Evolutionary conservation across 768 basidiomycete genomes (phyloP), one percentile per base, ranked within the genome.

Genomic region (Sporobolomyces roseus): DNA sequence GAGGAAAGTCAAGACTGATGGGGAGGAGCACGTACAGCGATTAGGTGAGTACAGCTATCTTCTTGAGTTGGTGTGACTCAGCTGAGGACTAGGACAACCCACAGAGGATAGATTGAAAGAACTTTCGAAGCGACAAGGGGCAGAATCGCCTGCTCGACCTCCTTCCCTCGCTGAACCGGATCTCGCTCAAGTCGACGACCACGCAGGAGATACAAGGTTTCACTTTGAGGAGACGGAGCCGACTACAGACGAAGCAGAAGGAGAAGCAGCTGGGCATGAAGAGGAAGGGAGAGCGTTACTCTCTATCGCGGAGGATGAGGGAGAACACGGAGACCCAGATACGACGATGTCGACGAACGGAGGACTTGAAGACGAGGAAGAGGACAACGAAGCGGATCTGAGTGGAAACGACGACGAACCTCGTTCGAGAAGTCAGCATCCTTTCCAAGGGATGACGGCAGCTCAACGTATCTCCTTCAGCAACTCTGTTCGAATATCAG

Each of bases 401-500:
- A 51, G 38, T 48, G 61, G 21, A 1, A 55, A 46, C 27, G 55
- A 38, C n/a, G 52, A 54, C 45, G 65, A 51, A 1, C 16, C 0
- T n/a, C 43, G 49, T 46, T 41, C 13, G 1, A 3, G 3, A 2
- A 49, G 29, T 33, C n/a, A 6, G 3, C 52, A 36, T 54, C 33
- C 52, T 35, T 45, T 45, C 56, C n/a, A 45, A 23, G 38, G 10
- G 1, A 25, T 58, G 56, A 58, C 56, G 7, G 41, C 56, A 2
- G 56, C 56, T n/a, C 61, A 58, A n/a, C 62, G 68, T 12, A 70
- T 70, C 63, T 61, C 46, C 48, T 70, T 70, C 60, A 50, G 35
- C 53, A 43, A 61, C 21, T 65, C 68, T 21, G 68, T 70, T 10
- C 41, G 68, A 7, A 70, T 70, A 25, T 41, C 41, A n/a, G 60